Evolutionary conservation across 768 basidiomycete genomes (phyloP), one percentile per base, ranked within the genome.

Genomic region (Pleurotus citrinopileatus): DNA sequence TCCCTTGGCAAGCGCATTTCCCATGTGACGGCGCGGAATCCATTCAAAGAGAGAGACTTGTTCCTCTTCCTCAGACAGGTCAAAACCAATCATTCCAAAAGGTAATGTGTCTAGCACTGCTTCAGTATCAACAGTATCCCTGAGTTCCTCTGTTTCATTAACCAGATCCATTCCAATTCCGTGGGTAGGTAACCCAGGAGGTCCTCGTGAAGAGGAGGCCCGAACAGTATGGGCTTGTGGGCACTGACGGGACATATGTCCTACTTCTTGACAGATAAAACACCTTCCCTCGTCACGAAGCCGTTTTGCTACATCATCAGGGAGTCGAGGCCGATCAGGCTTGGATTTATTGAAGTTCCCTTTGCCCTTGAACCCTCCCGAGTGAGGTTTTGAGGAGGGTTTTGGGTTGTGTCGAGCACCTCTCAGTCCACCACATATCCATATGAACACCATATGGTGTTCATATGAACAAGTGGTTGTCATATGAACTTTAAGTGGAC

Each of bases 181-280:
- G 13, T 38, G 40, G 19, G 25, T 38, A 4, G 51, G 40, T n/a
- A 52, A 10, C 6, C 51, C 51, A 2, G 51, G 51, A n/a, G 51
- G 51, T 19, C 25, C 25, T n/a, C 19, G 12, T 9, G 36, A 42
- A 2, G 36, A 25, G 1, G 34, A 38, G 1, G 10, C 10, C n/a
- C n/a, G 50, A n/a, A 64, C 56, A 1, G 46, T 54, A 17, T 58
- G 65, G 2, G 54, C 57, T 19, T 60, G 43, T 7, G 67, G 68
- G 42, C 70, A 73, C 36, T 71, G 63, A 0, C 66, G 20, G 4
- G 63, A 57, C 9, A 66, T 53, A 55, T 72, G 70, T 1, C 68
- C 66, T 0, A 53, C 9, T 37, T 65, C 58, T 8, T 61, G 53
- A 54, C 70, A 72, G 8, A 46, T 54, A 36, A 66, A 71, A 55